Evolutionary conservation across 2,329 filamentous ascomycete genomes (phyloP).

Genomic region (Fusarium bulbicola): DNA sequence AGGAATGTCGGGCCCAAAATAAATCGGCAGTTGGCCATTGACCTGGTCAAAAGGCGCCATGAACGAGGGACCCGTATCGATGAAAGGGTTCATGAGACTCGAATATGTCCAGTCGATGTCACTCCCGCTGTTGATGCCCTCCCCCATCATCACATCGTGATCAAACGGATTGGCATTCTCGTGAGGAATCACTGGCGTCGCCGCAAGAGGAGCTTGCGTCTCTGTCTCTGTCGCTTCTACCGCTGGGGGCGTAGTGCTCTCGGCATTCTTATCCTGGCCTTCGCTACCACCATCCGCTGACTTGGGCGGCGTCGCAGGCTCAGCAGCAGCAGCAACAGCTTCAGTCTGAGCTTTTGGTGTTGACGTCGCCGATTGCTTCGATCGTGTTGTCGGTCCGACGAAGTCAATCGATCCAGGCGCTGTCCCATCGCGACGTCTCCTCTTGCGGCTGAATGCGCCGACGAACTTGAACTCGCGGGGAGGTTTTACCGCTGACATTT

Average conservation of each 20-base stretch:
- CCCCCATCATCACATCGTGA: background rate
- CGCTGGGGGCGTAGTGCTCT: accelerated
- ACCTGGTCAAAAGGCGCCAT: background rate
- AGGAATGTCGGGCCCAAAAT: background rate
- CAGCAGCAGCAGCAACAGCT: background rate
- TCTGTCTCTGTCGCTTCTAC: background rate
- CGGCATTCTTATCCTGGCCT: accelerated
- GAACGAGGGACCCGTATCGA: background rate
- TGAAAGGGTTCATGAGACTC: background rate
- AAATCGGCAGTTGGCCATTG: background rate
- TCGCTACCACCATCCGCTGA: background rate
- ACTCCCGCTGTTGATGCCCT: background rate
- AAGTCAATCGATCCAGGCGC: background rate
- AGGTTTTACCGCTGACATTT: background rate
- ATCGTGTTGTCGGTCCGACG: background rate
- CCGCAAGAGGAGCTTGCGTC: background rate
- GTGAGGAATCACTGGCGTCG: background rate
- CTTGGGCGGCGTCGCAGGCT: background rate
- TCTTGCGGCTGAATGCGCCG: background rate
- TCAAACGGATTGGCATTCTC: background rate
- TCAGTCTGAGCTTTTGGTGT: background rate
- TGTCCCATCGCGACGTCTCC: background rate
- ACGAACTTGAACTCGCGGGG: background rate
- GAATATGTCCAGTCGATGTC: background rate
- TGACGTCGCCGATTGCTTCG: background rate